These are phyloP conservation scores for Beauveria rudraprayagi DNA, from an alignment of 2,329 filamentous ascomycete species.

Conservation along the genomic window DNA sequence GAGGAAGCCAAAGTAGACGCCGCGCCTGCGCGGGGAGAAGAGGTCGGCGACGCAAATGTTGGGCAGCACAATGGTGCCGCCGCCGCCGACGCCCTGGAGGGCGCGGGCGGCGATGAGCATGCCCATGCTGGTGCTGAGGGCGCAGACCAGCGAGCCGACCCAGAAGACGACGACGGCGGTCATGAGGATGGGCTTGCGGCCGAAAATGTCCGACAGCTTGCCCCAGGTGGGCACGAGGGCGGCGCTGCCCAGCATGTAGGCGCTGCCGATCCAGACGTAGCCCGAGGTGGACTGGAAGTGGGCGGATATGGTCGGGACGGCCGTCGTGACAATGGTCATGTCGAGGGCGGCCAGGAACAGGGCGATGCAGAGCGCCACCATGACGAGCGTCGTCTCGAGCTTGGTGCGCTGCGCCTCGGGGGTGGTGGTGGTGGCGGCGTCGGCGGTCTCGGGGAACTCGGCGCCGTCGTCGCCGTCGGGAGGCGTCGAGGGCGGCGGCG, in stretches of 20 bases:
- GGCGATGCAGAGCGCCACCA: constrained; percentile 33
- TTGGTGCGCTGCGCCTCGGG: constrained; percentile 30
- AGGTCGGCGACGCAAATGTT: constrained; percentile 52
- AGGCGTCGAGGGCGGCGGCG: not conserved
- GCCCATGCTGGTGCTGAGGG: constrained; percentile 38
- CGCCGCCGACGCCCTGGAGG: constrained; percentile 49
- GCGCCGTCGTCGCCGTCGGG: not conserved
- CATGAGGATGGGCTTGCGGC: constrained; percentile 47
- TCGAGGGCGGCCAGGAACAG: constrained; percentile 49
- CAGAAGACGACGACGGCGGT: constrained; percentile 44
- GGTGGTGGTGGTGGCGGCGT: not conserved
- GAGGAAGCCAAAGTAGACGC: constrained; percentile 44
- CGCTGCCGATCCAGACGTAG: constrained; percentile 71
- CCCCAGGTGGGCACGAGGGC: constrained; percentile 64
- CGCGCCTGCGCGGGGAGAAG: constrained; percentile 43
- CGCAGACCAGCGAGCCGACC: constrained; percentile 46
- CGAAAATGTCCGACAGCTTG: constrained; percentile 51
- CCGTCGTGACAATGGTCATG: constrained; percentile 57
- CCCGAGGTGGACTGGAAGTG: constrained; percentile 59
- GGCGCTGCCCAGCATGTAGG: constrained; percentile 64
- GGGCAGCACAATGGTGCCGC: constrained; percentile 50
- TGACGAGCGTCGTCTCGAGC: constrained; percentile 31
- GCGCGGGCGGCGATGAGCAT: constrained; percentile 48
- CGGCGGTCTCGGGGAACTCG: not conserved
- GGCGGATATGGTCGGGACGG: constrained; percentile 55